Base-by-base conservation (phyloP, 2,329 filamentous ascomycete genomes). In the Aureobasidium musti region DNA sequence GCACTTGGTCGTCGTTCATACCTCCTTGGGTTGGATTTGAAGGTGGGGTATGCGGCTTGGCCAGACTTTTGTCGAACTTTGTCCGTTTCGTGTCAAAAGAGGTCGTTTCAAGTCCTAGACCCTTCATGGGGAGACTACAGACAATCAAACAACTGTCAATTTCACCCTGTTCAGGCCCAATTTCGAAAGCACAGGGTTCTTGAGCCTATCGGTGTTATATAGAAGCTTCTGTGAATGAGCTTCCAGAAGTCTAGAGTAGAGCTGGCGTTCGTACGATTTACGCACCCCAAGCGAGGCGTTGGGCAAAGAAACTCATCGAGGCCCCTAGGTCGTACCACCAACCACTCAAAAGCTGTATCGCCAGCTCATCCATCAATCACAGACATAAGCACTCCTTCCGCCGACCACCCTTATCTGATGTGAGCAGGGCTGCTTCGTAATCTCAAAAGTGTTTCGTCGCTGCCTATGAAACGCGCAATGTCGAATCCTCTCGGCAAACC, bases 21-120 rank as follows among this genome's bases (percentile, higher is more conserved):
- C 35, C 10, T 35, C 3, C 28, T 49, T 60, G 28, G 39, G 26
- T 13, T 35, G 10, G 41, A 11, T 35, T n/a, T 11, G 35, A 53
- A 60, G 41, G 57, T 19, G 43, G 43, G 57, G 41, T 23, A n/a
- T 14, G 37, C 2, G 54, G 54, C 39, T 30, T 33, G 57, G 57
- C 57, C 57, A 60, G 57, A 60, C 28, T 49, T 41, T 23, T 23
- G 10, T 53, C 28, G 43, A 37, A 60, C 41, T 14, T 60, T 49
- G 43, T 37, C n/a, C 41, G 57, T 60, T 60, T 60, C 57, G 37
- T 60, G 57, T 60, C 57, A 60, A 26, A 33, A 59, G 57, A 17
- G 26, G 13, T 28, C 57, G 57, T 60, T 60, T 60, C 57, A 49
- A 21, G 43, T 49, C 26, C 28, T 35, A 49, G 28, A 45, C 57